Base-by-base conservation (phyloP, 345 rosid genomes). In the Reutealis trisperma region DNA sequence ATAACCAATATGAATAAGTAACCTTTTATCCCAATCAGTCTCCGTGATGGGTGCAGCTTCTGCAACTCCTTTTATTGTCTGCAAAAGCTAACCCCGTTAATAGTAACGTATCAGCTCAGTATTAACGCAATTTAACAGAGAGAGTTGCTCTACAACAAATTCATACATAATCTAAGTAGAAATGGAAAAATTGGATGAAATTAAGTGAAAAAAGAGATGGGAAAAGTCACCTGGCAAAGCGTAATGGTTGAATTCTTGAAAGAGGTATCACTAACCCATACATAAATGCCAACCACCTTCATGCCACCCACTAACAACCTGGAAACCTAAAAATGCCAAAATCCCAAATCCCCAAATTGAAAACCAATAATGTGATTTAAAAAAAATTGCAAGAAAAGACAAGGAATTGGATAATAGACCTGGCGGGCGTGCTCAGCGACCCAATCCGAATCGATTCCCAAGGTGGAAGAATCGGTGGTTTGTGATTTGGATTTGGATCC, bases 381-480 rank as follows among this genome's bases (percentile, higher is more conserved):
- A 63, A 63, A 41, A 69, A 42, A 45, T 25, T 21, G 52, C 52
- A 6, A 19, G 25, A 21, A 22, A 24, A 42, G 70, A 15, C 57
- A 66, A 16, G 45, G 27, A 69, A 63, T 54, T 14, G 37, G 51
- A 45, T 2, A 77, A 18, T 13, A 24, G 59, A 95, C 99, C 92
- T 95, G 97, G 30, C 93, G 90, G 41, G 98, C 96, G 68, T 95
- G 99, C 82, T 95, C 98, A 0, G 97, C 92, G 4, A 93, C 89
- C 99, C 99, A 95, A 41, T 92, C 98, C 19, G 72, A 82, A 81
- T 93, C 99, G 19, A 95, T 82, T 18, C 62, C 54, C 79, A 95
- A 22, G 47, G 93, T 84, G 70, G 92, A 81, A 21, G 89, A 83
- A 86, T 93, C 98, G 0, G 89, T 73, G 0, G 83, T 59, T 84